Conservation (phyloP, 2,329 filamentous ascomycete genomes). For the Fusarium oxysporum region DNA sequence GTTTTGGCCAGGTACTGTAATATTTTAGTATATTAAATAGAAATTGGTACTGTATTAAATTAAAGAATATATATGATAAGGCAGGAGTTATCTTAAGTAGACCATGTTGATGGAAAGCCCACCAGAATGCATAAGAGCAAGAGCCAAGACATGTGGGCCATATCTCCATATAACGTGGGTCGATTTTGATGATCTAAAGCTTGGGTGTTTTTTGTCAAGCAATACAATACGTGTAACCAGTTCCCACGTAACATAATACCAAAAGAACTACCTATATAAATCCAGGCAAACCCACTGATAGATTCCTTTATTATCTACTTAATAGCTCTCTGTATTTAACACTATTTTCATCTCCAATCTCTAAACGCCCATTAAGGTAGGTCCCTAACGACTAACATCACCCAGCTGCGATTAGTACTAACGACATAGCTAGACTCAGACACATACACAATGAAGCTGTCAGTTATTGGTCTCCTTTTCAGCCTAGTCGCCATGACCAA, state of each 20-base stretch:
- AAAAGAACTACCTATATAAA: not conserved
- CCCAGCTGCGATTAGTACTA: fast-evolving
- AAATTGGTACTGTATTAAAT: no score
- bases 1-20: no score
- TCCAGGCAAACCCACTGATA: not conserved
- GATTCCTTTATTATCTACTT: not conserved
- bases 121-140: no score
- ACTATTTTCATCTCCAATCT: not conserved
- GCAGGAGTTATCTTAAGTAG: not conserved
- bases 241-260: not conserved
- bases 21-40: no score
- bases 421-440: fast-evolving
- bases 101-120: no score
- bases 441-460: not conserved
- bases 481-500: not conserved
- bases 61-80: no score
- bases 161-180: not conserved
- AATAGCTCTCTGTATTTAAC: not conserved
- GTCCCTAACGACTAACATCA: not conserved
- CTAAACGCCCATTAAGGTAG: not conserved
- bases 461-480: not conserved
- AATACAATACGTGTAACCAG: not conserved
- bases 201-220: not conserved
- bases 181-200: not conserved
- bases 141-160: not conserved